phyloP scores from a whole-genome alignment of 129 eudicot genomes.

The Flaveria bidentis region DNA sequence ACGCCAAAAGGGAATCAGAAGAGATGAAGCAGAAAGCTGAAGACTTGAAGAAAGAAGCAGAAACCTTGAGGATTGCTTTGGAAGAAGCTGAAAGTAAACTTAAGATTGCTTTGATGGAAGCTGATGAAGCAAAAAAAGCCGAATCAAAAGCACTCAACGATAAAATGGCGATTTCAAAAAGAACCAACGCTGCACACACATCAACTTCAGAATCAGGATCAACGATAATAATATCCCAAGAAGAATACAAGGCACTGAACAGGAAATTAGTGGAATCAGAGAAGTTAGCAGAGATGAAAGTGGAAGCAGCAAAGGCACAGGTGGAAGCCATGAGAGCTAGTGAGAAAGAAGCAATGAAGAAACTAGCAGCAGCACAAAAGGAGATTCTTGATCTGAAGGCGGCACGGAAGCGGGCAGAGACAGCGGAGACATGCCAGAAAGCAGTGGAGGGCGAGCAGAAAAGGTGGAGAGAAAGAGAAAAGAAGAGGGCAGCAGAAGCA shows the following conservation, averaged over 20 bases:
- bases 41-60: conserved; percentile 69
- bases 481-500: conserved; percentile 88
- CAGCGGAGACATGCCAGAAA: conserved; percentile 77
- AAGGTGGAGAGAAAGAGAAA: conserved; percentile 82
- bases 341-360: conserved; percentile 72
- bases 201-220: conserved; percentile 76
- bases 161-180: conserved; percentile 55
- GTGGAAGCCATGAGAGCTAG: conserved; percentile 89
- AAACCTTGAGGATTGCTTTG: conserved; percentile 40
- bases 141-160: conserved; percentile 61
- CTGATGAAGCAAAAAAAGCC: conserved; percentile 76
- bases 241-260: conserved; percentile 76
- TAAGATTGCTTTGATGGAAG: conserved; percentile 53
- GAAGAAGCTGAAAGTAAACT: conserved; percentile 67
- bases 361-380: conserved; percentile 59
- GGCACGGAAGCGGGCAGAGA: conserved; percentile 72
- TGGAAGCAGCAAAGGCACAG: conserved; percentile 88
- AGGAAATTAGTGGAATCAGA: conserved; percentile 79
- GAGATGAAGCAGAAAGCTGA: conserved; percentile 65
- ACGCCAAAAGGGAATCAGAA: conserved; percentile 65
- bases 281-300: conserved; percentile 66
- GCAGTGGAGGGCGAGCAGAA: conserved; percentile 88
- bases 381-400: conserved; percentile 69
- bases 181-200: conserved; percentile 65
- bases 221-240: conserved; percentile 65